Conservation (phyloP, 306 rosid genomes). For the Leucaena leucocephala region DNA sequence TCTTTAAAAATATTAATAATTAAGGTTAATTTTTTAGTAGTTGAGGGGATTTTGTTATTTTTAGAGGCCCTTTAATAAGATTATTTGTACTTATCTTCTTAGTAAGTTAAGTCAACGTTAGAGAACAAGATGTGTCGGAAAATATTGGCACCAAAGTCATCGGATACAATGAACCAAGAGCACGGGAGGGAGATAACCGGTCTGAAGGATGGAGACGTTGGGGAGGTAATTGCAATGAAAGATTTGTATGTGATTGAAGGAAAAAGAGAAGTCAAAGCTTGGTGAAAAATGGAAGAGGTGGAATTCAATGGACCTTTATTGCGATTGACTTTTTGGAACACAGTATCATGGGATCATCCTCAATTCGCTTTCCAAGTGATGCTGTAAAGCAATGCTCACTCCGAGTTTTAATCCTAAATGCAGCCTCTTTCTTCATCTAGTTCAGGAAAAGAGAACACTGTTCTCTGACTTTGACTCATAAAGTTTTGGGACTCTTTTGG, state of each 20-base stretch:
- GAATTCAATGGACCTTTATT: constrained; percentile 18
- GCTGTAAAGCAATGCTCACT: neutral
- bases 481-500: neutral
- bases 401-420: neutral
- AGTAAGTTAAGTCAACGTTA: neutral
- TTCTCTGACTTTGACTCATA: constrained; percentile 1
- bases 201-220: constrained; percentile 8
- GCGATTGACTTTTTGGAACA: constrained; percentile 33
- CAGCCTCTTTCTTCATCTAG: neutral
- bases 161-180: neutral
- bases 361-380: constrained; percentile 4
- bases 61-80: too few relatives aligned
- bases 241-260: constrained; percentile 15
- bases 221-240: constrained; percentile 21
- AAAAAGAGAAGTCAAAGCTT: constrained; percentile 33
- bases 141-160: constrained; percentile 33
- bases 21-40: too few relatives aligned
- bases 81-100: neutral
- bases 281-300: constrained; percentile 16
- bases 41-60: too few relatives aligned
- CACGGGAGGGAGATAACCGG: neutral
- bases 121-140: constrained; percentile 23
- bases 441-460: neutral
- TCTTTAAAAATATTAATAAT: too few relatives aligned
- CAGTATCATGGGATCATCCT: neutral